These are phyloP conservation scores for Leptodontidium sp. DNA, from an alignment of 2,329 filamentous ascomycete species.

Conservation along the genomic window DNA sequence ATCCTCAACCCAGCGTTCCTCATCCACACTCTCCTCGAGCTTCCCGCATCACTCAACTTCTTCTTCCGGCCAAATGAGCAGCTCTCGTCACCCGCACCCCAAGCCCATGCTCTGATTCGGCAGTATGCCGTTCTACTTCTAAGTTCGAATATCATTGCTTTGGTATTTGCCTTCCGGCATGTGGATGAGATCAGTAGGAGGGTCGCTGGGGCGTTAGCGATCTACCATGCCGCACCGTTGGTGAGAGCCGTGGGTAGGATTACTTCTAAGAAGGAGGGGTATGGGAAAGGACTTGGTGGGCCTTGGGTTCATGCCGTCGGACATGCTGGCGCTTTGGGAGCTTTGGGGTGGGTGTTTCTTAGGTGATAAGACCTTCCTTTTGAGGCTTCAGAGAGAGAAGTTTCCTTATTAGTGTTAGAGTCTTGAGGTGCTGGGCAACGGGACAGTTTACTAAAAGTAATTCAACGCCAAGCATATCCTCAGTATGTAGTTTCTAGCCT, in stretches of 20 bases:
- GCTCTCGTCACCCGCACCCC: conserved; percentile 44
- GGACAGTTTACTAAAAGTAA: too few relatives aligned
- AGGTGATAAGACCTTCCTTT: background rate
- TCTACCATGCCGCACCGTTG: conserved; percentile 49
- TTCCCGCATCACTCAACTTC: conserved; percentile 50
- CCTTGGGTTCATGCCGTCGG: conserved; percentile 40
- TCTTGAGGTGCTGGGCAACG: background rate
- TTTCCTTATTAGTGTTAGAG: background rate
- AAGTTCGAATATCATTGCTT: conserved; percentile 47
- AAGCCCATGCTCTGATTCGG: conserved; percentile 48
- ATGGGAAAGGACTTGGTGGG: conserved; percentile 34
- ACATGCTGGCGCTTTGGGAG: conserved; percentile 33
- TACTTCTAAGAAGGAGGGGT: conserved; percentile 8
- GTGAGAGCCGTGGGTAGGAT: conserved; percentile 42
- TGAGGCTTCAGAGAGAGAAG: background rate
- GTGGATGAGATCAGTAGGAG: conserved; percentile 43
- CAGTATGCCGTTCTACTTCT: conserved; percentile 52
- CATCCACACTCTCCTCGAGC: conserved; percentile 48
- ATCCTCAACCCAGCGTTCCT: conserved; percentile 34
- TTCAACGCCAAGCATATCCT: background rate
- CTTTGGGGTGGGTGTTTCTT: conserved; percentile 19
- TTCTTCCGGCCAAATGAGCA: conserved; percentile 47
- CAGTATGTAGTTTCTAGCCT: too few relatives aligned
- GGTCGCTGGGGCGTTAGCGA: conserved; percentile 47
- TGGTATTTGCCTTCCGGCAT: conserved; percentile 43